Evolutionary conservation across 2,329 filamentous ascomycete genomes (phyloP).

Genomic region (Aspergillus fumigatus): DNA sequence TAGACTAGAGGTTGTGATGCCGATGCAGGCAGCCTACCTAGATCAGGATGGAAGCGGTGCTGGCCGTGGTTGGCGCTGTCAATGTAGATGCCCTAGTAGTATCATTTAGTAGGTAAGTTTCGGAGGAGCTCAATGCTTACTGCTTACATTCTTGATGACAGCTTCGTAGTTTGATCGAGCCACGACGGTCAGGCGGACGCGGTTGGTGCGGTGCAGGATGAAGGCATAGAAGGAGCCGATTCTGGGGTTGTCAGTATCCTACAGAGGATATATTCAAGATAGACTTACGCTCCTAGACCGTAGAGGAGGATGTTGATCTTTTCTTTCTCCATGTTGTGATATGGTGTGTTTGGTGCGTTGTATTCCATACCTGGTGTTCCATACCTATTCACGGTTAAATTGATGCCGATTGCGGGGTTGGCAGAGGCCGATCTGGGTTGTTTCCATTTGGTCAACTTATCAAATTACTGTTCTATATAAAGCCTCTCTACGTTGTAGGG

Average conservation of each 20-base stretch:
- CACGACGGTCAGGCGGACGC: constrained; percentile 40
- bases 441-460: too few species aligned
- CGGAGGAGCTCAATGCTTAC: neutral
- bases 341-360: too few species aligned
- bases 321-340: neutral
- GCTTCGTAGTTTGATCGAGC: constrained; percentile 45
- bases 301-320: constrained; percentile 46
- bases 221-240: constrained; percentile 58
- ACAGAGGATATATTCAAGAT: neutral
- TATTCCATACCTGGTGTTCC: too few species aligned
- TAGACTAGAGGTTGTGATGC: neutral
- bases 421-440: too few species aligned
- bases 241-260: constrained; percentile 23
- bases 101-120: too few species aligned
- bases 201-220: constrained; percentile 42
- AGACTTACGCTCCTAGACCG: constrained; percentile 51
- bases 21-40: constrained; percentile 24
- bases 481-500: too few species aligned
- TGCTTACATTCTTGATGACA: constrained; percentile 35
- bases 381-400: too few species aligned
- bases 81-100: constrained; percentile 37
- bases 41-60: constrained; percentile 28
- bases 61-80: constrained; percentile 40
- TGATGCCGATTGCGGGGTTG: too few species aligned
- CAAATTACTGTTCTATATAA: too few species aligned